Percentiles rank a stretch among this genome's conserved stretches.
These are phyloP conservation scores for Schoenoplectus tabernaemontani DNA, from an alignment of 202 grass and related monocot species.

Conservation along the genomic window DNA sequence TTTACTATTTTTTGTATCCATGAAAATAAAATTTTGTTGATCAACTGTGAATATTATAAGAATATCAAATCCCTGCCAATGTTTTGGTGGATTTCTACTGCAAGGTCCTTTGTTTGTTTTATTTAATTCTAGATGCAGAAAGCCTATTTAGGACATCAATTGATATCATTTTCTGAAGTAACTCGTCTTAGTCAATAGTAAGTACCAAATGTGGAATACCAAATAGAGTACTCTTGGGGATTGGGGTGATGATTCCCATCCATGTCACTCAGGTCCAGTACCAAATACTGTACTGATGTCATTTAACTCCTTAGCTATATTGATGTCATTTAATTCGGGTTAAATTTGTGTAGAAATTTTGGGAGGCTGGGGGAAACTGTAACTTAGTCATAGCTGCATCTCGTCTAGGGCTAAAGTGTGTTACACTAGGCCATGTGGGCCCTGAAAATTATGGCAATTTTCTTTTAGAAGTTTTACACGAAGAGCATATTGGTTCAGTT, in stretches of 20 bases:
- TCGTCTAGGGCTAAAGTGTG: conserved; percentile 71
- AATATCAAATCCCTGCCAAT: not conserved
- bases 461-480: conserved; percentile 73
- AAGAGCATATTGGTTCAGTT: conserved; percentile 55
- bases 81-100: not conserved
- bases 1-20: not conserved
- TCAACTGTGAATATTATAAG: not conserved
- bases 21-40: not conserved
- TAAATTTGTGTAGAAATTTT: conserved; percentile 57
- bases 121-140: not conserved
- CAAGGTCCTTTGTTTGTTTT: not conserved
- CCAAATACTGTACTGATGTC: not conserved
- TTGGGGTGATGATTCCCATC: not conserved
- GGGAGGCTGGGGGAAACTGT: conserved; percentile 97
- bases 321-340: not conserved
- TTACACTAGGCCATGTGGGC: conserved; percentile 81
- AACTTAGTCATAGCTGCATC: conserved; percentile 79
- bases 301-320: not conserved
- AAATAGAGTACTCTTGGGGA: not conserved
- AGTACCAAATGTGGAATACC: not conserved
- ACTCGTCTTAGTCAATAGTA: not conserved
- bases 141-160: not conserved
- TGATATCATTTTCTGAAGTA: not conserved
- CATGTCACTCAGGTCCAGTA: not conserved
- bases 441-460: conserved; percentile 90